These are phyloP conservation scores for Cryptococcus sp. DNA, from an alignment of 1,284 basidiomycete genomes.

Conservation along the genomic window DNA sequence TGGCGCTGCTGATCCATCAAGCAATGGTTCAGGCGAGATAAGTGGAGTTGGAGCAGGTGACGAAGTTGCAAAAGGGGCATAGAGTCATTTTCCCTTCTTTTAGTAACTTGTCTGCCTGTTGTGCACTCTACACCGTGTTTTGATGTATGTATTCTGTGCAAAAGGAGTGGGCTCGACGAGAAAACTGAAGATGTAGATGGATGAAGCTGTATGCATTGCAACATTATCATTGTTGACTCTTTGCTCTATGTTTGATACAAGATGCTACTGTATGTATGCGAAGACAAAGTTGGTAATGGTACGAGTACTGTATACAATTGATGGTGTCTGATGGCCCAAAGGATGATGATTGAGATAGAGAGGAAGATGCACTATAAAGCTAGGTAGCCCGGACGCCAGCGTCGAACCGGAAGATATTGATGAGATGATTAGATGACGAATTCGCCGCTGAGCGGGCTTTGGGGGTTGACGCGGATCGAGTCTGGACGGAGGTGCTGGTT, in stretches of 20 bases:
- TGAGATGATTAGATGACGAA: constrained; percentile 10
- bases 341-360: background rate
- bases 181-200: too few relatives aligned
- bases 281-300: background rate
- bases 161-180: too few relatives aligned
- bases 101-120: too few relatives aligned
- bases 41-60: too few relatives aligned
- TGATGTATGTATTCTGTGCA: too few relatives aligned
- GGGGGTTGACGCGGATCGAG: constrained; percentile 14
- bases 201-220: constrained; percentile 6
- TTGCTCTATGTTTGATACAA: constrained; percentile 13
- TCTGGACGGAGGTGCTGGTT: constrained; percentile 4
- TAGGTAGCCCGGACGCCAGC: background rate
- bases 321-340: background rate
- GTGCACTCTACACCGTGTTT: too few relatives aligned
- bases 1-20: too few relatives aligned
- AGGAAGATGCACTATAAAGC: background rate
- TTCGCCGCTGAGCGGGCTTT: constrained; percentile 16
- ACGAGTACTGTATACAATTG: background rate
- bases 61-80: too few relatives aligned
- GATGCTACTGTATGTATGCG: constrained; percentile 1
- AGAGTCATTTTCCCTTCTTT: too few relatives aligned
- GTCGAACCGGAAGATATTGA: background rate
- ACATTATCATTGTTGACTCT: background rate
- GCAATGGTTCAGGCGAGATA: too few relatives aligned